phyloP scores from a whole-genome alignment of 805 yeast genomes.

The Ogataea nitratoaversa region DNA sequence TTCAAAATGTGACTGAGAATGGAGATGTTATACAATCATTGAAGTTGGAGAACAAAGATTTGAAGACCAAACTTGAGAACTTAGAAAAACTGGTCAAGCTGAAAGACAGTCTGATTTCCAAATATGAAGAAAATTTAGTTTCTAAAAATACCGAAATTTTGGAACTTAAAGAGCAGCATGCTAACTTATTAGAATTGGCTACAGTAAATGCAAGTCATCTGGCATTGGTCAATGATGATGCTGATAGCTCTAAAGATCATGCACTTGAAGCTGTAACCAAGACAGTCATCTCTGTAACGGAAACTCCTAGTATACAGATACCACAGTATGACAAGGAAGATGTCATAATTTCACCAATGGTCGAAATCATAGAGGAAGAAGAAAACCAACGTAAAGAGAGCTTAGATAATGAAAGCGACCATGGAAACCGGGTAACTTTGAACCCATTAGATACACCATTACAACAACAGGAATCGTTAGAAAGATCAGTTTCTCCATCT shows the following conservation, averaged over 20 bases:
- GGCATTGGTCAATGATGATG: background rate
- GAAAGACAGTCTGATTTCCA: too few species aligned
- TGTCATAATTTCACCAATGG: background rate
- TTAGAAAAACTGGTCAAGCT: too few species aligned
- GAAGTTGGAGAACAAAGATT: conserved; percentile 5
- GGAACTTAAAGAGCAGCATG: conserved; percentile 1
- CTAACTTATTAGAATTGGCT: too few species aligned
- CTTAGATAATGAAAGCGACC: background rate
- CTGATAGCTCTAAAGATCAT: background rate
- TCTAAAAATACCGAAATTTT: conserved; percentile 11
- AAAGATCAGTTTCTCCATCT: conserved; percentile 8
- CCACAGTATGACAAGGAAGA: background rate
- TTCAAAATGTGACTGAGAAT: too few species aligned
- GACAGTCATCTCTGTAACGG: background rate
- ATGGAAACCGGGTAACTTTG: conserved; percentile 2
- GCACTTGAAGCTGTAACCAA: too few species aligned
- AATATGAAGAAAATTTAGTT: conserved; percentile 3
- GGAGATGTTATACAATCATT: too few species aligned
- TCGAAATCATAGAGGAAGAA: background rate
- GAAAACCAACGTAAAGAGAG: background rate
- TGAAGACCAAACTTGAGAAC: conserved; percentile 6
- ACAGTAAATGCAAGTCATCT: too few species aligned
- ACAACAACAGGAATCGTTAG: conserved; percentile 17
- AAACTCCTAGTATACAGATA: too few species aligned
- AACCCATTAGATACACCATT: conserved; percentile 25